Evolutionary conservation across 1,139 yeast species (phyloP), one percentile per base, ranked within the genome.

Genomic region (Magnusiomyces paraingens): DNA sequence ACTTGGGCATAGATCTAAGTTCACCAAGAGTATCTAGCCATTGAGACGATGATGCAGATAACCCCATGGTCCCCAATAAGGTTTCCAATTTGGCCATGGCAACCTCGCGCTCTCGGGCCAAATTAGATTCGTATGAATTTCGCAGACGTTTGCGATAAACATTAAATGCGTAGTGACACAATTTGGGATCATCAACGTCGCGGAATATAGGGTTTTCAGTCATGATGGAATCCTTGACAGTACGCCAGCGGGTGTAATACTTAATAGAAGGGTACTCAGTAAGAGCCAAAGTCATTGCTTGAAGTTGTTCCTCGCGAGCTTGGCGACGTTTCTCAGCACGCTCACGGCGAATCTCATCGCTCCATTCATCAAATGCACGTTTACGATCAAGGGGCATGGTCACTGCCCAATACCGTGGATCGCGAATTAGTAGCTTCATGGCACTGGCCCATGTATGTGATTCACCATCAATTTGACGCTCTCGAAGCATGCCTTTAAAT

Each of bases 391-490:
- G 63, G 0, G 96, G 77, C 61, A 83, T 86, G 3, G 73, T 70
- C 1, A 89, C 70, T 1, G 76, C 70, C 94, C 95, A 88, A 65
- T 88, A 91, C 17, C 81, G 73, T 0, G 84, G 81, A 54, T 83
- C 81, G 6, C 67, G 69, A 17, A 86, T 76, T 55, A 84, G 73
- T 32, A 73, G 75, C n/a, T 79, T 71, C 73, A 90, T 82, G 0
- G 84, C 86, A 55, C 75, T 74, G 54, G 79, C 80, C 69, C 89
- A 90, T 0, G 94, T 77, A 91, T 93, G 86, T 0, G 87, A 79
- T 8, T 26, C 32, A 0, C 86, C 77, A 63, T 84, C 90, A 1
- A 88, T 86, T 6, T 75, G 70, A 44, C 75, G 68, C 1, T 77
- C 79, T 41, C 71, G 67, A 18, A 90, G 70, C 74, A 88, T 71